Base-by-base conservation (phyloP, 2,329 filamentous ascomycete genomes). In the Trichoderma breve region DNA sequence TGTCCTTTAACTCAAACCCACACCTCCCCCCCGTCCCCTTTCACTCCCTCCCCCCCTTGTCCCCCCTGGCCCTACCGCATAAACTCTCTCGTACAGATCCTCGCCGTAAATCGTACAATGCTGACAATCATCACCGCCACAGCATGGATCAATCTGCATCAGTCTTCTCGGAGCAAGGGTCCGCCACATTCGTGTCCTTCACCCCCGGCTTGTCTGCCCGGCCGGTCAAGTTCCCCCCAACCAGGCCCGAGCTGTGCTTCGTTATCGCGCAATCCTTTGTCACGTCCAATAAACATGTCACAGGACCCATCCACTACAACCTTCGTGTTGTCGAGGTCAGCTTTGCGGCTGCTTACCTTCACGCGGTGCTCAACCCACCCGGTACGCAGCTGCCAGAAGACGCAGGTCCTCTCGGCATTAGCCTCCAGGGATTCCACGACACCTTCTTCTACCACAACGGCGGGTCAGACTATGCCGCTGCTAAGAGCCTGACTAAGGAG, bases 101-200 rank as follows among this genome's bases (percentile, higher is more conserved):
- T 47, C 66, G 5, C 14, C 11, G 26, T 32, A 21, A 21, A 24
- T 28, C 18, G 32, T 43, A 47, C 30, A 28, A 70, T 57, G 71
- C 71, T 72, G 71, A 72, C 66, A 51, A 30, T 32, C 26, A 30
- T 32, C 26, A 62, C 28, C 39, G 57, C 71, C 32, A 73, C 74
- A 94, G 95, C 71, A 98, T 99, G 96, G 96, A 99, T 79, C 96
- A 99, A 84, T 91, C 94, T 15, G 96, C 96, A 39, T 98, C 95
- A 0, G 95, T 99, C 74, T 96, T 99, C 82, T 95, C 94, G 0
- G 88, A 93, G 77, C 90, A 91, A 75, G 95, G 93, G 65, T 93
- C 92, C 51, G 94, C 96, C 11, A 89, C 98, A 57, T 95, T 97
- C 79, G 95, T 98, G 73, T 93, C 92, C 11, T 99, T 99, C 84